Conservation (phyloP, 805 yeast genomes). For the Sporopachydermia lactativora region DNA sequence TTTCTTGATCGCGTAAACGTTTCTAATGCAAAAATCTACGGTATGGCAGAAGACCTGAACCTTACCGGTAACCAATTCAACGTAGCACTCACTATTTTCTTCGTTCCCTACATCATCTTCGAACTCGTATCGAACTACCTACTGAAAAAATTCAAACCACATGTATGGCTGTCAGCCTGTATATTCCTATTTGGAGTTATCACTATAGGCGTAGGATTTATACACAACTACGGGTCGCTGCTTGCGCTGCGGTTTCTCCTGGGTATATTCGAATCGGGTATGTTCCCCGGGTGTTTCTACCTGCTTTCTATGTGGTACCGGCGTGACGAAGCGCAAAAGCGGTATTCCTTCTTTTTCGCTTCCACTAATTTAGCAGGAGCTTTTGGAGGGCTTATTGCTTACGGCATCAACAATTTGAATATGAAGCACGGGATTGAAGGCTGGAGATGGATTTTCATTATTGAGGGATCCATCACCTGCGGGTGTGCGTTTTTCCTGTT, state of each 20-base stretch:
- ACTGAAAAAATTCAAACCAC: constrained; percentile 47
- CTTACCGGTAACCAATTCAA: constrained; percentile 48
- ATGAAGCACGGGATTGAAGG: constrained; percentile 28
- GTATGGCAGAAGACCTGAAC: constrained; percentile 39
- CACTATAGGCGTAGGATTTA: constrained; percentile 54
- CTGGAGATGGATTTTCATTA: constrained; percentile 42
- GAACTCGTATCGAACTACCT: constrained; percentile 53
- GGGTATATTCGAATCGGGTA: constrained; percentile 57
- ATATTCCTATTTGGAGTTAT: constrained; percentile 51
- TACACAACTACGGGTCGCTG: constrained; percentile 40
- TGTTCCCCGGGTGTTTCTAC: constrained; percentile 67
- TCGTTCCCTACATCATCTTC: constrained; percentile 47
- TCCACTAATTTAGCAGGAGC: constrained; percentile 70
- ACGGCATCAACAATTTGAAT: constrained; percentile 42
- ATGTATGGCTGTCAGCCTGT: constrained; percentile 44
- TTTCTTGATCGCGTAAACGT: constrained; percentile 75
- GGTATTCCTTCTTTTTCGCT: constrained; percentile 56
- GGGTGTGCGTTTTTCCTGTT: constrained; percentile 20
- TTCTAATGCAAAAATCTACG: constrained; percentile 67
- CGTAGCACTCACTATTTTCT: constrained; percentile 52
- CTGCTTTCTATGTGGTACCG: constrained; percentile 44
- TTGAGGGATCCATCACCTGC: constrained; percentile 31
- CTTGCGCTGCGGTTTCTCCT: constrained; percentile 49
- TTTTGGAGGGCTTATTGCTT: constrained; percentile 63
- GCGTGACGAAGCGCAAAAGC: constrained; percentile 49